Evolutionary conservation across 257 asterid genomes (phyloP), one percentile per base, ranked within the genome.

Genomic region (Petunia secreta): DNA sequence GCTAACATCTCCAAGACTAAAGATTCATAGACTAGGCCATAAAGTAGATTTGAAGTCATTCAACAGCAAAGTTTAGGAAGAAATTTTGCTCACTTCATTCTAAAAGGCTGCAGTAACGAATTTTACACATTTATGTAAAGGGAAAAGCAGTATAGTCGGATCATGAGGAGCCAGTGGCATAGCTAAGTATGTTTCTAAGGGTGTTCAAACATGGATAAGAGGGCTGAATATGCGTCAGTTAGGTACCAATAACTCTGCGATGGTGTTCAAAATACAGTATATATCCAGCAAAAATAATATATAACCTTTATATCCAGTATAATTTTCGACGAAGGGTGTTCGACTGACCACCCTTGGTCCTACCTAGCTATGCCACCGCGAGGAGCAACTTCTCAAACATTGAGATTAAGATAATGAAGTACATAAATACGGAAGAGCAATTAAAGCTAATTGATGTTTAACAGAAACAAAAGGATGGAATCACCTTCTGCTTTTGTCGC

Each of bases 401-500:
- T 69, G 25, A 69, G 59, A 71, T 25, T 48, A 9, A 48, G 57
- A 48, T 8, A 50, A 48, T 5, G 44, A 34, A 71, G 0, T 34
- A 2, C 59, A 25, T 48, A 71, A 34, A 71, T 5, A 46, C 34
- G 50, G 15, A 58, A n/a, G 38, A n/a, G 39, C 15, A 75, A 75
- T 38, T 13, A 77, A 37, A 58, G 57, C 10, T 54, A 41, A 52
- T 11, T 62, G 38, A 63, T 11, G 37, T 5, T 41, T 2, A 74
- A 73, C 54, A 39, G 75, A 39, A 50, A 68, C 25, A 66, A 41
- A 53, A 37, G 41, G 58, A 2, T 6, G 77, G 85, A 87, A 80
- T 85, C 80, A 96, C 97, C 99, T 94, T 94, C 98, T 63, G 96
- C 97, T 89, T 87, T 95, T 73, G 89, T 79, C 71, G 75, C 88